A percentile compares a stretch with the other conserved stretches of the same genome.
Conservation (phyloP, 345 rosid genomes). For the Alliaria petiolata region DNA sequence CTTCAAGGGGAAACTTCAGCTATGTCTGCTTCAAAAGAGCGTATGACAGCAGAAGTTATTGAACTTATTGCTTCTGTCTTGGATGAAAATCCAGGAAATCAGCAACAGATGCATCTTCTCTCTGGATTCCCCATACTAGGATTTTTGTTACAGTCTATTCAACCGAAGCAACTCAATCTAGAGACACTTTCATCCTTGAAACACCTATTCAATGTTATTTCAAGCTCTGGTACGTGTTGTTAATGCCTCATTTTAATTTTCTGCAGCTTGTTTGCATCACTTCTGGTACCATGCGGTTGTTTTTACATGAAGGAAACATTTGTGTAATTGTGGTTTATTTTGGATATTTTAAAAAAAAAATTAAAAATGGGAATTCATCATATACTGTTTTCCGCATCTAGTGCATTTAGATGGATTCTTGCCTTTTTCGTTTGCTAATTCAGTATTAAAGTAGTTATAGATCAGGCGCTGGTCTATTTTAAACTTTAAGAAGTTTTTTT, state of each 20-base stretch:
- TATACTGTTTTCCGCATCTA: neutral
- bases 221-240: slow-evolving; percentile 64
- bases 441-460: neutral
- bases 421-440: slow-evolving; percentile 16
- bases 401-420: neutral
- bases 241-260: slow-evolving; percentile 6
- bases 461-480: neutral
- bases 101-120: slow-evolving; percentile 91
- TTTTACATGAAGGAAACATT: neutral
- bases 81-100: slow-evolving; percentile 88
- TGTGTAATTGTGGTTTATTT: neutral
- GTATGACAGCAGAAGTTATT: slow-evolving; percentile 85
- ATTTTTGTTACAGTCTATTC: slow-evolving; percentile 83
- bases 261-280: neutral
- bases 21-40: slow-evolving; percentile 65
- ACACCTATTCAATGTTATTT: slow-evolving; percentile 68
- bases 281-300: slow-evolving; percentile 5
- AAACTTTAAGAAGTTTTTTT: neutral
- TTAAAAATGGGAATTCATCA: neutral
- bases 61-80: slow-evolving; percentile 93
- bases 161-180: slow-evolving; percentile 81
- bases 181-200: slow-evolving; percentile 91
- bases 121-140: slow-evolving; percentile 89
- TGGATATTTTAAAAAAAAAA: neutral
- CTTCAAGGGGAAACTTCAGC: slow-evolving; percentile 45